Base-by-base conservation (phyloP, 2,329 filamentous ascomycete species). In the Colletotrichum filicis region DNA sequence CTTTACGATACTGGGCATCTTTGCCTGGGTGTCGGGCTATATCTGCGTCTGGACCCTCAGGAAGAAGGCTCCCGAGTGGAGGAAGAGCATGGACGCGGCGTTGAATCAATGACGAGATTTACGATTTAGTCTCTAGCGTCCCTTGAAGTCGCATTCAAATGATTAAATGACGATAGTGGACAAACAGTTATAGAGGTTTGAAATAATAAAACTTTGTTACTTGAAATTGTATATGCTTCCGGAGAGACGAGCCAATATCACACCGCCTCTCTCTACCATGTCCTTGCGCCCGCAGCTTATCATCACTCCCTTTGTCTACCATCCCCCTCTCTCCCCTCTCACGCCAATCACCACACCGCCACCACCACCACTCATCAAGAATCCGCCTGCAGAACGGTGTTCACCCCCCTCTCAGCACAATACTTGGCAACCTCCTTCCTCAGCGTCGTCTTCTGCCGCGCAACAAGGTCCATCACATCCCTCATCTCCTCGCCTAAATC, bases 351-450 rank as follows among this genome's bases (percentile, higher is more conserved):
- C 35, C 42, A n/a, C 42, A 46, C 14, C 37, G 1, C 42, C 42
- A 7, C 42, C 24, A 24, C 37, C 9, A 32, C 32, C 2, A 35
- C 37, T 5, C 42, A 49, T 49, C 49, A 64, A 49, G 61, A 55
- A 3, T n/a, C 24, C 22, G 22, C 11, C 46, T 24, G 30, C 22
- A 28, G 8, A n/a, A n/a, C 42, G 11, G 66, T 35, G 14, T 65
- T 61, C 7, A 87, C 85, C 0, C 86, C 86, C 55, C 92, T 85
- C 83, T 94, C 92, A 57, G 85, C 85, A 77, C 93, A 94, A 80
- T 94, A 95, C 84, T 92, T 93, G 73, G 88, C 88, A 7, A 95
- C 93, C 84, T 95, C 93, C 85, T 93, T 94, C 73, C 85, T 85
- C 78, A 95, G 81, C 70, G 88, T 92, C 66, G 91, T 89, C 73